A percentile compares a stretch with the other conserved stretches of the same genome.
phyloP scores from a whole-genome alignment of 2,329 filamentous ascomycete species.

The Ophiostoma tasmaniense region DNA sequence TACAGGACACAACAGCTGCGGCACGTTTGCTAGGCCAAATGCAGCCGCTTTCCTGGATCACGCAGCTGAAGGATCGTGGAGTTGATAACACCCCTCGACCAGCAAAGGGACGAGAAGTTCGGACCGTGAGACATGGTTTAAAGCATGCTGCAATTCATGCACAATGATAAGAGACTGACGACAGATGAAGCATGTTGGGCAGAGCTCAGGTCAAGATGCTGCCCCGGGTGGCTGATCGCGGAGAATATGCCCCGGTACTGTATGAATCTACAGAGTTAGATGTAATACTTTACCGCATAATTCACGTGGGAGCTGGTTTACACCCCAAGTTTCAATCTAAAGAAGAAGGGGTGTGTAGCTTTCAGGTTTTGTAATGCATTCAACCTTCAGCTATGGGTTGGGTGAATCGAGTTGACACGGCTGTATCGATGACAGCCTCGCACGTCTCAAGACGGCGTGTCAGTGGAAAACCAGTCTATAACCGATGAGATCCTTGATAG shows the following conservation, averaged over 20 bases:
- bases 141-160: not conserved
- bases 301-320: not conserved
- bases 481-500: not conserved
- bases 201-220: not conserved
- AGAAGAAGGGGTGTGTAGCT: not conserved
- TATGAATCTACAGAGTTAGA: too few species aligned
- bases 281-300: too few species aligned
- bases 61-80: not conserved
- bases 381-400: not conserved
- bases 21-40: not conserved
- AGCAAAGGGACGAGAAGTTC: not conserved
- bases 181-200: not conserved
- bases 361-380: not conserved
- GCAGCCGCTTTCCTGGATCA: not conserved
- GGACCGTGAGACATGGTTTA: not conserved
- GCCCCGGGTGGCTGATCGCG: not conserved
- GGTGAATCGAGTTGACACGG: not conserved
- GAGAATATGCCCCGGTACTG: not conserved
- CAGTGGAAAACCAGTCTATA: not conserved
- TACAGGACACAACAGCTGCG: not conserved
- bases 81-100: not conserved
- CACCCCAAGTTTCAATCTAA: not conserved
- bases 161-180: not conserved
- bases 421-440: not conserved
- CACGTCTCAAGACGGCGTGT: not conserved